A percentile compares a stretch with the other conserved stretches of the same genome.
Evolutionary conservation across 2,329 filamentous ascomycete species (phyloP).

Genomic region (Alternaria longipes): DNA sequence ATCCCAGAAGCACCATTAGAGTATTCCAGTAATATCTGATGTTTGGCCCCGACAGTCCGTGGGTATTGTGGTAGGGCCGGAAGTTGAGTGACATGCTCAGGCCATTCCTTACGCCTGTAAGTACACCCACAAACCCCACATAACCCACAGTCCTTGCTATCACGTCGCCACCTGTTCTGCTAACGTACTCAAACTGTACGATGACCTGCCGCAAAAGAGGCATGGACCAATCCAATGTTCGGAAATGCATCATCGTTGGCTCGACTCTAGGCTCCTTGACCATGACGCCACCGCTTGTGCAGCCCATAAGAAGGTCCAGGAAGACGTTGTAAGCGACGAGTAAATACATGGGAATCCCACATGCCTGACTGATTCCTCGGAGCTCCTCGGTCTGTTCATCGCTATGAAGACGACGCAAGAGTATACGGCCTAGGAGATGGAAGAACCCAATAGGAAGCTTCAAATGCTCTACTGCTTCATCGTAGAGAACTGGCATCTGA

Average conservation of each 20-base stretch:
- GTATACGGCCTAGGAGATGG: conserved; percentile 54
- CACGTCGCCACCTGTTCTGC: conserved; percentile 44
- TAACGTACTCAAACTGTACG: conserved; percentile 54
- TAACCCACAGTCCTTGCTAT: conserved; percentile 61
- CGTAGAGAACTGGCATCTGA: conserved; percentile 60
- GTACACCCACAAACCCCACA: conserved; percentile 61
- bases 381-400: conserved; percentile 69
- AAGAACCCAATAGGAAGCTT: conserved; percentile 14
- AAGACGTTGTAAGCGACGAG: conserved; percentile 70
- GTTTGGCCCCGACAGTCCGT: conserved; percentile 41
- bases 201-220: conserved; percentile 53
- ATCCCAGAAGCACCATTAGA: conserved; percentile 63
- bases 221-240: conserved; percentile 62
- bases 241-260: conserved; percentile 62
- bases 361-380: conserved; percentile 63
- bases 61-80: conserved; percentile 59
- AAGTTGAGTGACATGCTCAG: conserved; percentile 63
- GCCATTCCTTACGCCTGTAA: conserved; percentile 60
- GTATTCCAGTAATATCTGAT: conserved; percentile 60
- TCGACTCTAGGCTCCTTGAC: conserved; percentile 29
- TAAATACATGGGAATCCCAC: conserved; percentile 65
- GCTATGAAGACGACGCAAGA: conserved; percentile 62
- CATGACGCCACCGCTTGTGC: conserved; percentile 65
- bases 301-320: conserved; percentile 71
- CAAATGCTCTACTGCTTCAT: conserved; percentile 56